Percentiles rank a stretch among this genome's conserved stretches.
Evolutionary conservation across 177 flowering plant species (phyloP).

Genomic region (Vitis hybrid): DNA sequence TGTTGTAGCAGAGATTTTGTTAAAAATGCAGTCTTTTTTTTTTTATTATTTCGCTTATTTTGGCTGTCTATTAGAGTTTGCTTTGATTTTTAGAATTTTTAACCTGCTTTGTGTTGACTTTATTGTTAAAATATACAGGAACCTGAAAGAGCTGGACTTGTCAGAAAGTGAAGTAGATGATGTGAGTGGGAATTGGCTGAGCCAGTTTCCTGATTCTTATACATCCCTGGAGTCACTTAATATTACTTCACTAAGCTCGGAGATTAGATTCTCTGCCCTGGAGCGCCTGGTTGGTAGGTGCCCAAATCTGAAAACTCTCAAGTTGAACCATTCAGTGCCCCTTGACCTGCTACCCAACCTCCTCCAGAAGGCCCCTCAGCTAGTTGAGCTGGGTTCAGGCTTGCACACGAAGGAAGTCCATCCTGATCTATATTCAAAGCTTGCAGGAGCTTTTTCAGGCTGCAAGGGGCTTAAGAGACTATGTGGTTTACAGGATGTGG

Average conservation of each 20-base stretch:
- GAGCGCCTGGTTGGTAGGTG: slow-evolving; percentile 81
- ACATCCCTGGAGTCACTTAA: slow-evolving; percentile 81
- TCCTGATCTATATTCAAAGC: slow-evolving; percentile 54
- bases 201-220: slow-evolving; percentile 70
- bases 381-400: slow-evolving; percentile 85
- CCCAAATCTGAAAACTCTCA: slow-evolving; percentile 69
- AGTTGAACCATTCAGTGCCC: slow-evolving; percentile 73
- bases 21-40: no score
- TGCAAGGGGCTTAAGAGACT: slow-evolving; percentile 72
- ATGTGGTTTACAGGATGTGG: slow-evolving; percentile 88
- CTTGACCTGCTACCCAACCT: no score
- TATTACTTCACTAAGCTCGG: slow-evolving; percentile 66
- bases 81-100: not conserved
- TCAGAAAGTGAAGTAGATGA: slow-evolving; percentile 87
- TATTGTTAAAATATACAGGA: slow-evolving; percentile 35
- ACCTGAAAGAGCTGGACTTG: slow-evolving; percentile 76
- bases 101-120: not conserved
- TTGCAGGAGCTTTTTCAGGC: slow-evolving; percentile 56
- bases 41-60: no score
- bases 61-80: not conserved
- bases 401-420: slow-evolving; percentile 55
- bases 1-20: no score
- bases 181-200: slow-evolving; percentile 79
- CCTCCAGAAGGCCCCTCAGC: slow-evolving; percentile 21
- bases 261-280: slow-evolving; percentile 67